Evolutionary conservation across 2,329 filamentous ascomycete genomes (phyloP), one percentile per base, ranked within the genome.

Genomic region (Pseudogymnoascus sp.): DNA sequence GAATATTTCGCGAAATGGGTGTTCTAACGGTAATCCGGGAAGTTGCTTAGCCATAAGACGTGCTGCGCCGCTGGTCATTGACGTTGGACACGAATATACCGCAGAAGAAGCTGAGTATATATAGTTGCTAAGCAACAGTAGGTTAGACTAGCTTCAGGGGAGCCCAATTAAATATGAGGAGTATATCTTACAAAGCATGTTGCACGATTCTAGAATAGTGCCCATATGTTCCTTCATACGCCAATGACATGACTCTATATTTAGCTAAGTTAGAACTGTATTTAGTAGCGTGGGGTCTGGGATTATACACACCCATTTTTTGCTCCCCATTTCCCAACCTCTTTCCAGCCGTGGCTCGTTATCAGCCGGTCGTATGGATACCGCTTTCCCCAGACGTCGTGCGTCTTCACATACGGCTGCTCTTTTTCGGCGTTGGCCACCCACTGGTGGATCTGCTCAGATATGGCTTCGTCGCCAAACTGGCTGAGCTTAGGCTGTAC

Each of bases 61-160:
- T 14, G 70, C 71, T n/a, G 74, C 76, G 9, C 76, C 75, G 62
- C 77, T 74, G 1, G 72, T 73, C 80, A 83, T 83, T 41, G 75
- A 76, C 64, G 76, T 74, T 1, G 81, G 80, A 64, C 80, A 83
- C 1, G 76, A 78, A 8, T 78, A 77, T 57, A 77, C 72, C 0
- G 76, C 79, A 7, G 73, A 76, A 2, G 77, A 77, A 4, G 73
- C 73, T 1, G 71, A 70, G 72, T 79, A 81, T 6, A 81, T 65
- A 65, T 81, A 79, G 50, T 72, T 71, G 20, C 69, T 71, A 20
- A 22, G 28, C n/a, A 32, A n/a, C 20, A 41, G 6, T 28, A 64
- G 37, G 64, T 20, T 50, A 61, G 47, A 34, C 12, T 4, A 43
- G 28, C n/a, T n/a, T 30, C 30, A 34, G 57, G 11, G 32, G 34